phyloP scores from a whole-genome alignment of 768 basidiomycete species.

The Boletus reticuloceps region DNA sequence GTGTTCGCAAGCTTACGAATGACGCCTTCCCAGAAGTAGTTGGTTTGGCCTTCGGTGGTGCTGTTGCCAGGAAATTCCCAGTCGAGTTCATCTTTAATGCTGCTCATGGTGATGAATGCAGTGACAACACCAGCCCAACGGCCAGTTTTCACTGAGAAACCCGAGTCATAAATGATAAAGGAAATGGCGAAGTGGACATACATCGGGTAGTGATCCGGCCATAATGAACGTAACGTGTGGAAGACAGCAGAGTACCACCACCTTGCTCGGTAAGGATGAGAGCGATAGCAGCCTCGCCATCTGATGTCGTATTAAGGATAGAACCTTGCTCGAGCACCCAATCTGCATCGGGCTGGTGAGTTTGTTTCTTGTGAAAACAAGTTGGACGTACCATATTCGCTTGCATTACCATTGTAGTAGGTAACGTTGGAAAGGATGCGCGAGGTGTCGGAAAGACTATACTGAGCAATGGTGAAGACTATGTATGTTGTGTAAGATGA shows the following conservation, averaged over 20 bases:
- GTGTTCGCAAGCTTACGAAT: conserved; percentile 47
- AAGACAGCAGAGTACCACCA: conserved; percentile 75
- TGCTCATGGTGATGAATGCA: conserved; percentile 83
- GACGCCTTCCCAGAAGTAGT: conserved; percentile 75
- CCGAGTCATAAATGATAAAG: neutral
- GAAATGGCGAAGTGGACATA: conserved; percentile 24
- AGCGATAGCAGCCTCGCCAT: conserved; percentile 59
- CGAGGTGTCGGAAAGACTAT: conserved; percentile 61
- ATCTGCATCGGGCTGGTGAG: conserved; percentile 38
- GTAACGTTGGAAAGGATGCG: conserved; percentile 66
- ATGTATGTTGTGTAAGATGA: neutral
- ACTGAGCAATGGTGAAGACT: conserved; percentile 34
- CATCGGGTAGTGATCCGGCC: conserved; percentile 67
- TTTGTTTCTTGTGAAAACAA: neutral
- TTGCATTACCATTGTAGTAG: conserved; percentile 70
- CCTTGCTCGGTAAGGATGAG: conserved; percentile 66
- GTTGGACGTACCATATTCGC: conserved; percentile 52
- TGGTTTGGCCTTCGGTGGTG: conserved; percentile 69
- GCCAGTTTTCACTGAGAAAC: conserved; percentile 64
- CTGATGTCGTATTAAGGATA: conserved; percentile 59
- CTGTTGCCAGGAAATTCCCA: conserved; percentile 77
- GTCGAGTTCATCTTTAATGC: conserved; percentile 83
- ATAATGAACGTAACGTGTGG: conserved; percentile 81
- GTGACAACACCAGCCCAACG: conserved; percentile 80
- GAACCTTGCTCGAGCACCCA: conserved; percentile 70